Evolutionary conservation across 2,329 filamentous ascomycete genomes (phyloP), one percentile per base, ranked within the genome.

Genomic region (Diplodia corticola): DNA sequence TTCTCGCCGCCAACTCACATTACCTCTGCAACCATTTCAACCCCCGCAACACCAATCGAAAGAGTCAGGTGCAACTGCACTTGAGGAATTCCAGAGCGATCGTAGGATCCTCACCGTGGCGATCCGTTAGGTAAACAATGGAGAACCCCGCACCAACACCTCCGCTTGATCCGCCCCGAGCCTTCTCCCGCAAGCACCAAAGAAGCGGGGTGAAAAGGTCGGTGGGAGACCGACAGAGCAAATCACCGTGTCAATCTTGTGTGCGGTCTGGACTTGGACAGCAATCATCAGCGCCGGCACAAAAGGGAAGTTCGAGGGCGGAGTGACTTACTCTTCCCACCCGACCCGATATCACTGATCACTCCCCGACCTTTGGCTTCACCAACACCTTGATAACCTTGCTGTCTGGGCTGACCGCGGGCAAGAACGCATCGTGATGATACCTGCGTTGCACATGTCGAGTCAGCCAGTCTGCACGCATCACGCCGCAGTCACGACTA

Each of bases 401-500:
- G 0, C 71, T 72, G n/a, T 74, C 74, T 55, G 73, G 15, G 66
- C 61, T 71, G 4, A 73, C 67, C 2, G 75, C 71, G 1, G 78
- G 78, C 54, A 76, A 76, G 53, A 81, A 80, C 48, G 75, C 77
- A 68, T 80, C 79, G 57, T 78, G 73, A 0, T 70, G 71, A 22
- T 78, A 66, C 65, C 73, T 67, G 49, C 48, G 28, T 9, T 1
- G 7, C n/a, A 35, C 17, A 7, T 20, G 4, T 7, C n/a, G n/a
- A 22, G 20, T 50, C 48, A 54, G 28, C 17, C 48, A 54, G 28
- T 9, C 51, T n/a, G 13, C 12, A 10, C 17, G 30, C 22, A 54
- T 30, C 51, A 37, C 15, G 22, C 1, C 28, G 13, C 22, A n/a
- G n/a, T n/a, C n/a, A n/a, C n/a, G n/a, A n/a, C n/a, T n/a, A n/a